These are phyloP conservation scores for Cenchrus fungigraminus DNA, from an alignment of 176 grass and related monocot species.

Conservation along the genomic window DNA sequence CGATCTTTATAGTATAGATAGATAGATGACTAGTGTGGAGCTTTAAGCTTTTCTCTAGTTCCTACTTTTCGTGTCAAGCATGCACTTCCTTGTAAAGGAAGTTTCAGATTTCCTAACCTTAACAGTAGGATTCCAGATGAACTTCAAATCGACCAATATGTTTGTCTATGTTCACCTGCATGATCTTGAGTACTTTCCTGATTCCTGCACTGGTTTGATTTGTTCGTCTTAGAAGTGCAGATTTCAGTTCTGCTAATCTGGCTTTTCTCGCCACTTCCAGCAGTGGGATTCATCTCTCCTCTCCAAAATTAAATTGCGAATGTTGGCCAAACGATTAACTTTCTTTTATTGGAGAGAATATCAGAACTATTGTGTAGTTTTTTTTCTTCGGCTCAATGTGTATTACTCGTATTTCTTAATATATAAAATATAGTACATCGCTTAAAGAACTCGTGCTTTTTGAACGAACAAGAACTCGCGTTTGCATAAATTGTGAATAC, in stretches of 20 bases:
- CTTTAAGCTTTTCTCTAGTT: background rate
- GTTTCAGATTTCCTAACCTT: background rate
- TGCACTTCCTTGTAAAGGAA: too few relatives aligned
- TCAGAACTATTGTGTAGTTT: too few relatives aligned
- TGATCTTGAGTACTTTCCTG: background rate
- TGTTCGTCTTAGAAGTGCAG: too few relatives aligned
- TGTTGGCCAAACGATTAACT: background rate
- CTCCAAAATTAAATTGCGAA: background rate
- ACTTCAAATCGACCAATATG: background rate
- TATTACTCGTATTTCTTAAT: too few relatives aligned
- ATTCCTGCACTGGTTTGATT: background rate
- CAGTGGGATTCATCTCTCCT: background rate
- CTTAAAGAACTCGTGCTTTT: too few relatives aligned
- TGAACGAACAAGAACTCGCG: too few relatives aligned
- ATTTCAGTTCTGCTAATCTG: background rate
- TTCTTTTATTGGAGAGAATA: background rate
- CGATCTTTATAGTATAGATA: too few relatives aligned
- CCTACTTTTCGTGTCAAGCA: slow-evolving; percentile 7
- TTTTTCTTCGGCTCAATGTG: too few relatives aligned
- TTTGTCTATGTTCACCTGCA: background rate
- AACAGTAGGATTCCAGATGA: slow-evolving; percentile 20
- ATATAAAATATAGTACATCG: too few relatives aligned
- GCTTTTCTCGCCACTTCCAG: background rate
- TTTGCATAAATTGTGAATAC: too few relatives aligned
- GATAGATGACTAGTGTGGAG: background rate